Evolutionary conservation across 768 basidiomycete species (phyloP).

Genomic region (Phylloporus scabripes): DNA sequence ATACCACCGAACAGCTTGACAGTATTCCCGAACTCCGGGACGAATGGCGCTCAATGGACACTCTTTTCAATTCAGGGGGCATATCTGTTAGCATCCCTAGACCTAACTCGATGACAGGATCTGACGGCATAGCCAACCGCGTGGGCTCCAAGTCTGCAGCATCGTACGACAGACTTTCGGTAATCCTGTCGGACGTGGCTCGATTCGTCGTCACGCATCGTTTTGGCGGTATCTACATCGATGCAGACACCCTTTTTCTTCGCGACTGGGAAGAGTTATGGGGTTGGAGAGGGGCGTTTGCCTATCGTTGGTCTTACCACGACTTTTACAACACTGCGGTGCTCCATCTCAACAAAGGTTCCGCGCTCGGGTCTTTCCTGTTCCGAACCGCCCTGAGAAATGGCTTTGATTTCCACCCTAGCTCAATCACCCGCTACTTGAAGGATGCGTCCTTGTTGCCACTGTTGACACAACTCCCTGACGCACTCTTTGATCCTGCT

Average conservation of each 20-base stretch:
- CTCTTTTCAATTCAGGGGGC: constrained; percentile 85
- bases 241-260: constrained; percentile 88
- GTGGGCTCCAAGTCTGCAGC: constrained; percentile 52
- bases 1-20: constrained; percentile 93
- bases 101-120: background rate
- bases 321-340: constrained; percentile 94
- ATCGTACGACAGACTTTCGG: constrained; percentile 75
- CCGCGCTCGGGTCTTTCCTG: constrained; percentile 60
- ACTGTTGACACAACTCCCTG: constrained; percentile 74
- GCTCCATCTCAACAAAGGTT: constrained; percentile 33
- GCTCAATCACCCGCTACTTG: constrained; percentile 59
- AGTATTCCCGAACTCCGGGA: constrained; percentile 67
- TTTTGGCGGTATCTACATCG: constrained; percentile 91
- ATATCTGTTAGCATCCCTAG: constrained; percentile 54
- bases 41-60: constrained; percentile 75
- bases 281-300: background rate
- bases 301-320: constrained; percentile 81
- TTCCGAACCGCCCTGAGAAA: constrained; percentile 92
- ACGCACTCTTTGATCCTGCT: constrained; percentile 57
- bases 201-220: constrained; percentile 93
- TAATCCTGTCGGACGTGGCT: constrained; percentile 93
- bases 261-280: constrained; percentile 67
- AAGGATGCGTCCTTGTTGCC: constrained; percentile 59
- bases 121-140: constrained; percentile 32
- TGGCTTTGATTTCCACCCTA: constrained; percentile 90